Evolutionary conservation across 2,329 filamentous ascomycete species (phyloP).

Genomic region (Phoma sp.): DNA sequence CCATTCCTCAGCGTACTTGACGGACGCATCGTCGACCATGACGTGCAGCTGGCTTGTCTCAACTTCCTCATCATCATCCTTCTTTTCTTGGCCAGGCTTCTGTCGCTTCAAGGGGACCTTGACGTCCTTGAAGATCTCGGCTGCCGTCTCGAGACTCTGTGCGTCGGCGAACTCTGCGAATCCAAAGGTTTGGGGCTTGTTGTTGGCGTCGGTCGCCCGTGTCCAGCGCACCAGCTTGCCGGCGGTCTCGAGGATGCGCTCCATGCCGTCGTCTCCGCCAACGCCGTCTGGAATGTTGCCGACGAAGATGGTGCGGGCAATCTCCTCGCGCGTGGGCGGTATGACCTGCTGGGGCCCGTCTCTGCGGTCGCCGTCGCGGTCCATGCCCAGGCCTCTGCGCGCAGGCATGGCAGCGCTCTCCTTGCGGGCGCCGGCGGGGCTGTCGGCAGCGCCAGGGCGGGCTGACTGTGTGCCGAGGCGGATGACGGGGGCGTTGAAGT

Average conservation of each 20-base stretch:
- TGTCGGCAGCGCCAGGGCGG: constrained; percentile 60
- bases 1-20: constrained; percentile 85
- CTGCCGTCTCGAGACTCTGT: constrained; percentile 83
- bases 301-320: constrained; percentile 88
- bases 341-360: constrained; percentile 73
- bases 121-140: constrained; percentile 82
- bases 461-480: constrained; percentile 79
- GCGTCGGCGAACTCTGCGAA: constrained; percentile 96
- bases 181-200: constrained; percentile 85
- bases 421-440: constrained; percentile 55
- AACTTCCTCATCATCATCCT: constrained; percentile 53
- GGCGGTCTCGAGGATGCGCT: constrained; percentile 77
- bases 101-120: constrained; percentile 83
- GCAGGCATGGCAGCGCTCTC: constrained; percentile 52
- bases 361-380: constrained; percentile 65
- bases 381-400: constrained; percentile 64
- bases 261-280: constrained; percentile 77
- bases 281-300: constrained; percentile 82
- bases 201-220: constrained; percentile 75
- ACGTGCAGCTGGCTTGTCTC: constrained; percentile 73
- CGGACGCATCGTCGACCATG: constrained; percentile 80
- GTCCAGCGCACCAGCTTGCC: constrained; percentile 87
- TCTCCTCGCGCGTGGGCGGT: constrained; percentile 87
- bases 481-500: constrained; percentile 96
- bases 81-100: constrained; percentile 54